These are phyloP conservation scores for Dactylis glomerata DNA, from an alignment of 176 grass and related monocot species.

Conservation along the genomic window DNA sequence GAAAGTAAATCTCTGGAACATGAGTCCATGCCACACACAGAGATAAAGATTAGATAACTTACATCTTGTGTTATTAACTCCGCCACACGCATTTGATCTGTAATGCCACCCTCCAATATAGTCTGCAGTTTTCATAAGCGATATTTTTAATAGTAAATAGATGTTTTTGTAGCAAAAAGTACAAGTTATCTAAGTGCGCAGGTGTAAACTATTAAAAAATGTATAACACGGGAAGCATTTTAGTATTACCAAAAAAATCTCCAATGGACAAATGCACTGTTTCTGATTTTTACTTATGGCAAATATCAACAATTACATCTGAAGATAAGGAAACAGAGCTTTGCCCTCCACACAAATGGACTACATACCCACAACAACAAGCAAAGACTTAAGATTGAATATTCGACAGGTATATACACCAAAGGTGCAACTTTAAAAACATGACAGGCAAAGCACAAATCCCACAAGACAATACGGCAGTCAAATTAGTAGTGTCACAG, in stretches of 20 bases:
- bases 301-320: slow-evolving; percentile 3
- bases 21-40: not conserved
- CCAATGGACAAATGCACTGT: not conserved
- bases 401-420: not conserved
- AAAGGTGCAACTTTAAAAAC: slow-evolving; percentile 15
- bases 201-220: not conserved
- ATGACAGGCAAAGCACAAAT: slow-evolving; percentile 24
- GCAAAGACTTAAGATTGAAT: not conserved
- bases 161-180: not conserved
- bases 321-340: not conserved
- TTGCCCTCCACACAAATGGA: not conserved
- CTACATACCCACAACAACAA: slow-evolving; percentile 21
- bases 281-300: not conserved
- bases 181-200: not conserved
- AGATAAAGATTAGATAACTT: slow-evolving; percentile 34
- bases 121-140: slow-evolving; percentile 55
- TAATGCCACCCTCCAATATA: slow-evolving; percentile 85
- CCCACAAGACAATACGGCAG: not conserved
- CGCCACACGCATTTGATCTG: slow-evolving; percentile 89
- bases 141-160: slow-evolving; percentile 17
- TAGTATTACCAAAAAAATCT: not conserved
- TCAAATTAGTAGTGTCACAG: slow-evolving; percentile 20
- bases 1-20: not conserved
- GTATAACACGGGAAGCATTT: not conserved
- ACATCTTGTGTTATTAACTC: slow-evolving; percentile 98